phyloP scores from a whole-genome alignment of 192 early-diverging fungal genomes.

The Nowakowskiella sp. region DNA sequence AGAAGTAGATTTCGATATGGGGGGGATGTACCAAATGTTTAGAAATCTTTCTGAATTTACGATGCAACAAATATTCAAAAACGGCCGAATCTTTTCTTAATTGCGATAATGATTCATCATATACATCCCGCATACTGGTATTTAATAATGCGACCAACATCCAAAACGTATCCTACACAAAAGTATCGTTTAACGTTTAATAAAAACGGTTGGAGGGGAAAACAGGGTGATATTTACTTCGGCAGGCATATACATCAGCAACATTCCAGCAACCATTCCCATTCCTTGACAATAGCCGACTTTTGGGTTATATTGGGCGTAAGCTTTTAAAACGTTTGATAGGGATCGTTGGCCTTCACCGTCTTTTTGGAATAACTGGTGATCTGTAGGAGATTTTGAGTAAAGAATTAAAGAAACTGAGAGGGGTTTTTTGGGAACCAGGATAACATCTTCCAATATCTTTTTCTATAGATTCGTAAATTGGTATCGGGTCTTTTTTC shows the following conservation, averaged over 20 bases:
- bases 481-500: slow-evolving; percentile 35
- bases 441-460: slow-evolving; percentile 87
- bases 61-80: slow-evolving; percentile 67
- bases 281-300: slow-evolving; percentile 97
- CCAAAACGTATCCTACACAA: slow-evolving; percentile 77
- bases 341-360: slow-evolving; percentile 66
- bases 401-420: not conserved
- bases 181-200: not conserved
- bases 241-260: slow-evolving; percentile 76
- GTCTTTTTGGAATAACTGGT: slow-evolving; percentile 61
- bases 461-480: slow-evolving; percentile 85
- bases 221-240: slow-evolving; percentile 20
- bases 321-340: slow-evolving; percentile 70
- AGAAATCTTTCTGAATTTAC: slow-evolving; percentile 59
- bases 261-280: slow-evolving; percentile 84
- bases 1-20: not conserved
- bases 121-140: slow-evolving; percentile 71
- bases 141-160: slow-evolving; percentile 67
- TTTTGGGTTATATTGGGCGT: slow-evolving; percentile 74
- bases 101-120: slow-evolving; percentile 60
- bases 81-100: slow-evolving; percentile 73
- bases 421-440: slow-evolving; percentile 8
- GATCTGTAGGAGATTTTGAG: slow-evolving; percentile 35
- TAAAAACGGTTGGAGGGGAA: not conserved
- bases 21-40: slow-evolving; percentile 47